Base-by-base conservation (phyloP, 2,329 filamentous ascomycete genomes). In the Nemania diffusa region DNA sequence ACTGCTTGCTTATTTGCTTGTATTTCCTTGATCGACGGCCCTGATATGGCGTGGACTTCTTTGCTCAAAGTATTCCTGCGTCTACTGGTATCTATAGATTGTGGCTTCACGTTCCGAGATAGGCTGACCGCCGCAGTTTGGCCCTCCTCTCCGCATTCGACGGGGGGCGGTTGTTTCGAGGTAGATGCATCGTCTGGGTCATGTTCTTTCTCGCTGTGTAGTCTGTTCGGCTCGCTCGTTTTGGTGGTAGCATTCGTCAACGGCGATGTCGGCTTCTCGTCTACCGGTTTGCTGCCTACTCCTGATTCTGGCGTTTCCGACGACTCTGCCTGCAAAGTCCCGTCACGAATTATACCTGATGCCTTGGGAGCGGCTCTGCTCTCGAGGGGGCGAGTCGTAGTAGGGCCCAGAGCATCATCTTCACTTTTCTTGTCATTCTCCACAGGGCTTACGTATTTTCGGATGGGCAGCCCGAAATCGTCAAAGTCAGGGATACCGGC, bases 391-490 rank as follows among this genome's bases (percentile, higher is more conserved):
- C 26, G 53, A 24, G 51, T 27, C 13, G 48, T 57, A 20, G 27
- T 44, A 24, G 65, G 55, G n/a, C 62, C 65, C 42, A 52, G 20
- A 37, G 53, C 52, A 46, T 71, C 53, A 37, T 52, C 48, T 32
- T 69, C 44, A 22, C 34, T 48, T 53, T 57, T 57, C 50, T 66
- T 29, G 44, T 50, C 58, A 53, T 58, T 55, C 59, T 62, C 68
- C 60, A 51, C 61, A 34, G 80, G 78, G 61, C 76, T 79, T 73
- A 78, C 73, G 73, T 78, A 84, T 73, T 83, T 86, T 76, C 83
- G 84, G 69, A 91, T 85, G 20, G 90, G 90, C 70, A 93, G 80
- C 57, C 91, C 91, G 77, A 92, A 93, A 71, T 93, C 91, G 77
- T 93, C 91, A 66, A 89, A 80, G 74, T 90, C 87, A 57, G 75